Evolutionary conservation across 2,329 filamentous ascomycete species (phyloP), one percentile per base, ranked within the genome.

Genomic region (Ascochyta viciae-villosae): DNA sequence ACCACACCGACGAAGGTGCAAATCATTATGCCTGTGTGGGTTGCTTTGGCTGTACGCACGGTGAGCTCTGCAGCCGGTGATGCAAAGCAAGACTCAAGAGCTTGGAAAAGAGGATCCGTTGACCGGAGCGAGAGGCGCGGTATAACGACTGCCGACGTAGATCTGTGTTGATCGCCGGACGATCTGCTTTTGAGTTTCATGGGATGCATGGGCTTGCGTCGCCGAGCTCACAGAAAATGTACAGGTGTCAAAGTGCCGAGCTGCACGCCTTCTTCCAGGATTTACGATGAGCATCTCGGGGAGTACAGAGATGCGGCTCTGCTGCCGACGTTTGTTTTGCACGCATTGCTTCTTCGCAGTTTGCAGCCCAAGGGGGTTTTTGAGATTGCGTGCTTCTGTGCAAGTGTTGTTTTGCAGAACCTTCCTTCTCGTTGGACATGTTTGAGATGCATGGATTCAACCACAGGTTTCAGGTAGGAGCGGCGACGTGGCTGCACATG

Each of bases 181-280:
- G 38, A 42, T 50, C 47, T 50, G 47, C 47, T 50, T 50, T 50
- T 50, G 47, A 43, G 39, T 50, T 50, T 50, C 29, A 34, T 46
- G 50, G 26, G 50, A 26, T 23, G 13, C 37, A 35, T 52, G 42
- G 42, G 38, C 16, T 49, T 19, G 22, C 22, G 22, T 45, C 49
- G 49, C 42, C 50, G 42, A 46, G 3, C 27, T 29, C 3, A 22
- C n/a, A 35, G 6, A 31, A n/a, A 39, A 29, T 27, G 23, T 31
- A 41, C 41, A 52, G 22, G 34, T 15, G 31, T 2, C 10, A 24
- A 45, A 45, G 23, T 12, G 24, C 33, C 34, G 23, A 19, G 26
- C 22, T 29, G 44, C 33, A 27, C 33, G 35, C 33, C 33, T 39
- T 39, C 12, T 23, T 24, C 37, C 10, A 22, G 37, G 37, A 13